Conservation (phyloP, 331 rosid genomes). For the Pyracantha coccinea region DNA sequence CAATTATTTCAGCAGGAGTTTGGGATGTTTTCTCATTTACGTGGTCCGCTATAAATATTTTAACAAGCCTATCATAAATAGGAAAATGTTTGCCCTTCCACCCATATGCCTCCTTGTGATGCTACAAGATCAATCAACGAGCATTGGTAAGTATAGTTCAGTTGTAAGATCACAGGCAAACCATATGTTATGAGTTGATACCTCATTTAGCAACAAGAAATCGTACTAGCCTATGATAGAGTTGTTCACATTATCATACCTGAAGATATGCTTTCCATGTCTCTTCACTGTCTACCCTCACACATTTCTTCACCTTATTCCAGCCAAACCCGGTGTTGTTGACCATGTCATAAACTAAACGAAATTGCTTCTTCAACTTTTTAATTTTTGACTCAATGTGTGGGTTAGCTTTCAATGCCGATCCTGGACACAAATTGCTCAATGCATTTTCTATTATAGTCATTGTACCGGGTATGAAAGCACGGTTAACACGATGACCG, state of each 20-base stretch:
- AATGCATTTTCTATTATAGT: background rate
- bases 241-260: background rate
- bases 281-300: constrained; percentile 4
- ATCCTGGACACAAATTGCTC: background rate
- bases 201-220: background rate
- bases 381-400: constrained; percentile 14
- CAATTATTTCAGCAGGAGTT: background rate
- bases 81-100: constrained; percentile 3
- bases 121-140: background rate
- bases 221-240: background rate
- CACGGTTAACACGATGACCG: background rate
- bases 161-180: background rate
- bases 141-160: background rate
- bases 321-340: constrained; percentile 1
- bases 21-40: background rate
- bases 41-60: background rate
- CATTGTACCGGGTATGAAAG: background rate
- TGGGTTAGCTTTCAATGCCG: constrained; percentile 4
- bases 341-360: constrained; percentile 1
- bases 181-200: background rate
- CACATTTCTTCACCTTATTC: constrained; percentile 11
- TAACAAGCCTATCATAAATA: background rate
- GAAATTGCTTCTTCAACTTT: background rate
- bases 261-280: constrained; percentile 12
- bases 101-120: constrained; percentile 7